Evolutionary conservation across 805 yeast species (phyloP).

Genomic region (Zygoascus bituminiphila): DNA sequence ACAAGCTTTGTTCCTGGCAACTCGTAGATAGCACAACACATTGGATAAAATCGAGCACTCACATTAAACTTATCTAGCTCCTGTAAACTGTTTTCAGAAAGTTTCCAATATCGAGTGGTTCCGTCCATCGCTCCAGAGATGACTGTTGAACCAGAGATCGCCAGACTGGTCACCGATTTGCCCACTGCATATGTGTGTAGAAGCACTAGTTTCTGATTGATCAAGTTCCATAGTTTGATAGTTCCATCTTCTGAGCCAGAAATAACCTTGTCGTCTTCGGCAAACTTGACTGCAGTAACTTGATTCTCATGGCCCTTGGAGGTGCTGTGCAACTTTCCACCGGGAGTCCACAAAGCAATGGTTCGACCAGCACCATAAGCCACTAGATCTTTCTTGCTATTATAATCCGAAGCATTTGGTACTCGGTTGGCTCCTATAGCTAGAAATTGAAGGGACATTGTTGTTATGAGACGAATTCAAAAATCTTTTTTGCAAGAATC

Average conservation of each 20-base stretch:
- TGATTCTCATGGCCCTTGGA: conserved; percentile 31
- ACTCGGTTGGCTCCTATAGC: conserved; percentile 21
- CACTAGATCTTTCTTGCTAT: conserved; percentile 5
- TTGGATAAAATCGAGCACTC: conserved; percentile 24
- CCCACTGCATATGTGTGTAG: conserved; percentile 31
- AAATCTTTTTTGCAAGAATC: neutral
- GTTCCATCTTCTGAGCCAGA: conserved; percentile 63
- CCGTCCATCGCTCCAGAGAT: conserved; percentile 64
- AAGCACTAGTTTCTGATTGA: conserved; percentile 9
- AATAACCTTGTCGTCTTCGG: conserved; percentile 40
- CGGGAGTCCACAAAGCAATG: conserved; percentile 21
- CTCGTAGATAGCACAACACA: conserved; percentile 18
- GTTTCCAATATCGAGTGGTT: conserved; percentile 42
- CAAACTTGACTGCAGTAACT: conserved; percentile 60
- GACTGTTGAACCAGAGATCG: conserved; percentile 36
- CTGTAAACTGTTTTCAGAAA: conserved; percentile 14
- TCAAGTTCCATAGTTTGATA: conserved; percentile 50
- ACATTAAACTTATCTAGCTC: conserved; percentile 6
- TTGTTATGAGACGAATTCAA: neutral
- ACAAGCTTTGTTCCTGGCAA: conserved; percentile 15
- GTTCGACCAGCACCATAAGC: conserved; percentile 21
- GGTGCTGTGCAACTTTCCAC: conserved; percentile 4
- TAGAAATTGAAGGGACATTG: conserved; percentile 2
- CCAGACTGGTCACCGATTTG: conserved; percentile 48
- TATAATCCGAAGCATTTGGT: conserved; percentile 20